These are phyloP conservation scores for Noccaea bulbosa DNA, from an alignment of 345 rosid genomes.

Conservation along the genomic window DNA sequence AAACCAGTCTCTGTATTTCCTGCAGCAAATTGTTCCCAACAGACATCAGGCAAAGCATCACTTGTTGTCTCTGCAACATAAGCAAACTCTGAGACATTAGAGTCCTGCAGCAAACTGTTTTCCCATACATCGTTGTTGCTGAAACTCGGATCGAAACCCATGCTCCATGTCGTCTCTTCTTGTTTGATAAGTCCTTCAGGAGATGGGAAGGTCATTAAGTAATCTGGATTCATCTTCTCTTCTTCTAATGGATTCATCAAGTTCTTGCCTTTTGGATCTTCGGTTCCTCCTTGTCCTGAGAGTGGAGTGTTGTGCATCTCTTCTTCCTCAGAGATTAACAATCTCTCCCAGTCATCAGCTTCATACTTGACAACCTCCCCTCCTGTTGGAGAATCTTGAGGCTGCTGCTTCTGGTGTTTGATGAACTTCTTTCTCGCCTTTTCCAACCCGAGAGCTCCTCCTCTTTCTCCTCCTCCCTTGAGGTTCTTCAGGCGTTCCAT, in stretches of 20 bases:
- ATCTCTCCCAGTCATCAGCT: slow-evolving; percentile 50
- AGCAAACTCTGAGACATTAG: slow-evolving; percentile 58
- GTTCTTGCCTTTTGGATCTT: slow-evolving; percentile 50
- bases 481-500: slow-evolving; percentile 55
- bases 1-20: slow-evolving; percentile 51
- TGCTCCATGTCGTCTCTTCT: slow-evolving; percentile 67
- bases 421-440: slow-evolving; percentile 67
- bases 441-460: slow-evolving; percentile 48
- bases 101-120: slow-evolving; percentile 48
- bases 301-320: slow-evolving; percentile 44
- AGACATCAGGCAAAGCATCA: slow-evolving; percentile 62
- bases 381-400: slow-evolving; percentile 52
- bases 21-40: slow-evolving; percentile 60
- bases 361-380: slow-evolving; percentile 54
- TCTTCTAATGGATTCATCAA: slow-evolving; percentile 43
- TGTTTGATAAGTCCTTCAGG: slow-evolving; percentile 49
- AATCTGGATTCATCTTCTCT: slow-evolving; percentile 51
- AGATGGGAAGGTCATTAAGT: slow-evolving; percentile 57
- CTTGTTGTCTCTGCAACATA: slow-evolving; percentile 40
- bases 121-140: slow-evolving; percentile 59
- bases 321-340: slow-evolving; percentile 42
- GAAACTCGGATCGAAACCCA: slow-evolving; percentile 62
- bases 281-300: slow-evolving; percentile 37
- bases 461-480: slow-evolving; percentile 55
- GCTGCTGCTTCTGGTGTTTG: slow-evolving; percentile 51